phyloP scores from a whole-genome alignment of 1,139 yeast species.

The Pneumocystis oryctolagi region DNA sequence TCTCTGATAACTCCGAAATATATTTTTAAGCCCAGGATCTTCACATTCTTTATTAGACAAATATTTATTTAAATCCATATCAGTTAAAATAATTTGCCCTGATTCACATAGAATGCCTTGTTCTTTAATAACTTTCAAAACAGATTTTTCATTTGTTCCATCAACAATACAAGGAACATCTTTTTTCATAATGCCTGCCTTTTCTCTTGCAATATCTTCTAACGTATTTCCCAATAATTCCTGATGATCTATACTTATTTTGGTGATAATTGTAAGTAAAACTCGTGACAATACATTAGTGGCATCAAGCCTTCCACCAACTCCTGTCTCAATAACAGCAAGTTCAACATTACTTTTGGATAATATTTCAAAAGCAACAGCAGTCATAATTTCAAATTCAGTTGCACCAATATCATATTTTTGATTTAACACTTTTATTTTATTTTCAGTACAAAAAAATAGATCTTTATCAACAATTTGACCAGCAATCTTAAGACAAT shows the following conservation, averaged over 20 bases:
- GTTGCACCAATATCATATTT: conserved; percentile 48
- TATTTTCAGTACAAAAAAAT: conserved; percentile 60
- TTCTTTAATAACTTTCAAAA: conserved; percentile 29
- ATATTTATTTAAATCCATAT: conserved; percentile 18
- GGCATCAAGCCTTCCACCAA: conserved; percentile 93
- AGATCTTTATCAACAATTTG: conserved; percentile 42
- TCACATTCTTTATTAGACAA: conserved; percentile 3
- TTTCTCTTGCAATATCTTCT: conserved; percentile 89
- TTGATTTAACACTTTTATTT: conserved; percentile 86
- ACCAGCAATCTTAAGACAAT: conserved; percentile 79
- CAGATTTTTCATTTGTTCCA: conserved; percentile 37
- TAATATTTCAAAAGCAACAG: conserved; percentile 81
- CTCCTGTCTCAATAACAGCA: conserved; percentile 94
- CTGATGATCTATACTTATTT: conserved; percentile 87
- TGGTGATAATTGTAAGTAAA: conserved; percentile 69
- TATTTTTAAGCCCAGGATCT: conserved; percentile 31
- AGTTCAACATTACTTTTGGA: conserved; percentile 75
- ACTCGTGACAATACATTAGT: conserved; percentile 76
- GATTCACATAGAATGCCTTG: conserved; percentile 46
- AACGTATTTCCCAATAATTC: conserved; percentile 77
- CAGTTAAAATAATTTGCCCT: conserved; percentile 3
- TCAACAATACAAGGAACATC: conserved; percentile 55
- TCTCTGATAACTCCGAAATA: conserved; percentile 77
- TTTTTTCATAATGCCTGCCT: conserved; percentile 77
- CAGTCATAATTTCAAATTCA: conserved; percentile 46